phyloP scores from a whole-genome alignment of 2,329 filamentous ascomycete species.

The Xylaria sp. region DNA sequence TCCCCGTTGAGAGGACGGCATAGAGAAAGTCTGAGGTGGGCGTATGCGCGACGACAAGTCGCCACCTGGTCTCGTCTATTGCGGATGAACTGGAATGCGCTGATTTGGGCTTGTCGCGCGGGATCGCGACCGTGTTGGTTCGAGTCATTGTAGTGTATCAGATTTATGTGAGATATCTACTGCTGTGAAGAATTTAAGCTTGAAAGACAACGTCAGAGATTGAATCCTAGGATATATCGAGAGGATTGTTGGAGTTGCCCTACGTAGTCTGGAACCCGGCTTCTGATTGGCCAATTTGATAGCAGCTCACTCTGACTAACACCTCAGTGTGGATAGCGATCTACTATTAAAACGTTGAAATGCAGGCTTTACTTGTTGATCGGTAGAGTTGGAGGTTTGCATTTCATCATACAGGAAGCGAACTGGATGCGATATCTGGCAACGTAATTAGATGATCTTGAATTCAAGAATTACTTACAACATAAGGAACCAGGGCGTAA shows the following conservation, averaged over 20 bases:
- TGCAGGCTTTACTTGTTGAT: no score
- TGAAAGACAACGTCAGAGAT: not conserved
- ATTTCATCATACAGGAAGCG: no score
- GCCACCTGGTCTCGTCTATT: slow-evolving; percentile 34
- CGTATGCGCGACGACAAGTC: slow-evolving; percentile 34
- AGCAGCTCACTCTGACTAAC: slow-evolving; percentile 17
- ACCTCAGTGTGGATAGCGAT: not conserved
- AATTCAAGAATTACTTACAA: no score
- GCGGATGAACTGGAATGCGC: slow-evolving; percentile 5
- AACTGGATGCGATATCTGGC: no score
- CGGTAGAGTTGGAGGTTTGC: no score
- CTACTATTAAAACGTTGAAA: not conserved
- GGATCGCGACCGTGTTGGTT: slow-evolving; percentile 24
- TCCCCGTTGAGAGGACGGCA: slow-evolving; percentile 57
- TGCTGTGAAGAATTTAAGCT: not conserved
- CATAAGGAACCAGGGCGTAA: no score
- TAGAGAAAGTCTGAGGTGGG: slow-evolving; percentile 53
- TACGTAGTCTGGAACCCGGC: not conserved
- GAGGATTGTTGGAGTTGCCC: not conserved
- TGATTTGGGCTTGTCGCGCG: slow-evolving; percentile 17
- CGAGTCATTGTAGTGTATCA: slow-evolving; percentile 13
- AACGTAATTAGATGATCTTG: no score
- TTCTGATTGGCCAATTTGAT: slow-evolving; percentile 38
- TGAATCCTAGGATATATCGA: not conserved
- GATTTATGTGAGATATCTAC: not conserved